Percentiles rank a stretch among this genome's conserved stretches.
phyloP scores from a whole-genome alignment of 306 rosid species.

The Psophocarpus tetragonolobus region DNA sequence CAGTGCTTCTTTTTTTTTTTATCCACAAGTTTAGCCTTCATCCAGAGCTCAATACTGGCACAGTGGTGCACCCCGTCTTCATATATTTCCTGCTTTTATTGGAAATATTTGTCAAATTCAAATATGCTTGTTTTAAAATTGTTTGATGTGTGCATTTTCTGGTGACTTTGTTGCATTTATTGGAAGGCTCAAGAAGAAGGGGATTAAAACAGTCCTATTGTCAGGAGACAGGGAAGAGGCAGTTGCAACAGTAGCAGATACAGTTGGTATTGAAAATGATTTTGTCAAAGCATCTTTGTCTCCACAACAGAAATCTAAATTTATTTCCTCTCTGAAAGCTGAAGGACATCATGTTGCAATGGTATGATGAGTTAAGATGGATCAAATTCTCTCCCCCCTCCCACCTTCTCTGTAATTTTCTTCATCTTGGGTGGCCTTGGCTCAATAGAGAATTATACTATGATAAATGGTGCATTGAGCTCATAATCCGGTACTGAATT shows the following conservation, averaged over 20 bases:
- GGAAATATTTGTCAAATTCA: constrained; percentile 24
- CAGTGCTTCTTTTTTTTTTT: background rate
- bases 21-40: constrained; percentile 12
- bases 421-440: background rate
- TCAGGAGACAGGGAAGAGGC: constrained; percentile 99
- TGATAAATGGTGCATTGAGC: constrained; percentile 20
- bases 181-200: constrained; percentile 87
- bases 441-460: constrained; percentile 16
- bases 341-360: constrained; percentile 90
- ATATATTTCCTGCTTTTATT: constrained; percentile 18
- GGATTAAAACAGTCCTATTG: constrained; percentile 77
- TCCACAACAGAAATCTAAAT: constrained; percentile 78
- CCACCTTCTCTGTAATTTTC: background rate
- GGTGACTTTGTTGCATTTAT: constrained; percentile 44
- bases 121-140: background rate
- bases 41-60: constrained; percentile 9
- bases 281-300: constrained; percentile 74
- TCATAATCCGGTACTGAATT: background rate
- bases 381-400: background rate
- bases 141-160: constrained; percentile 28
- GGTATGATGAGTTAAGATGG: constrained; percentile 63
- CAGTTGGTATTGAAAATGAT: constrained; percentile 73
- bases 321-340: constrained; percentile 77
- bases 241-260: constrained; percentile 86
- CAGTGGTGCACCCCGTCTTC: background rate